A percentile compares a stretch with the other conserved stretches of the same genome.
These are phyloP conservation scores for Colletotrichum noveboracense DNA, from an alignment of 2,329 filamentous ascomycete species.

Conservation along the genomic window DNA sequence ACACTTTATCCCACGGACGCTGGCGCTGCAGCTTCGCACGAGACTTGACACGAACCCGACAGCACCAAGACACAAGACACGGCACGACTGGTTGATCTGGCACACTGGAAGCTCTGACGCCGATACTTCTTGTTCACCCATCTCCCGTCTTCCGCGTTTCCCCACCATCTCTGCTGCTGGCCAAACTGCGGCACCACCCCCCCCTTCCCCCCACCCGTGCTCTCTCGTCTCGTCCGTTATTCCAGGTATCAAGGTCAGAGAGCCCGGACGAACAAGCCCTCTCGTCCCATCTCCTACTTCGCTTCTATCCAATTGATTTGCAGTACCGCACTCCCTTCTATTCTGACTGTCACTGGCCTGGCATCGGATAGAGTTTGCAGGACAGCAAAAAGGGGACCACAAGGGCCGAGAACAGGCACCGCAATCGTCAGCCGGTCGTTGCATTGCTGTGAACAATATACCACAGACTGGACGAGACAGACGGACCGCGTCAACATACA, in stretches of 20 bases:
- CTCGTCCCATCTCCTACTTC: slow-evolving; percentile 11
- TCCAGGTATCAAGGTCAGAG: slow-evolving; percentile 9
- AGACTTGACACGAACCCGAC: background rate
- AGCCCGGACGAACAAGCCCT: slow-evolving; percentile 15
- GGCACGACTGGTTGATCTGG: background rate
- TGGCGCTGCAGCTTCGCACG: background rate
- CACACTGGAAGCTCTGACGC: background rate
- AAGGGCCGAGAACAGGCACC: background rate
- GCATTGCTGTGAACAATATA: slow-evolving; percentile 9
- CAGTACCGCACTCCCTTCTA: background rate
- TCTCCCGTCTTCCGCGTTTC: slow-evolving; percentile 5
- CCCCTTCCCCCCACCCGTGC: background rate
- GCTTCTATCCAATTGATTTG: background rate
- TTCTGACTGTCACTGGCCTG: background rate
- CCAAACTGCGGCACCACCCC: background rate
- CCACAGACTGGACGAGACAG: slow-evolving; percentile 8
- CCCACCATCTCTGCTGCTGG: slow-evolving; percentile 10
- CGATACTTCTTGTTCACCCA: slow-evolving; percentile 10
- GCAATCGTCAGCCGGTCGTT: background rate
- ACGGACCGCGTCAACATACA: background rate
- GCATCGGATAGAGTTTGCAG: slow-evolving; percentile 11
- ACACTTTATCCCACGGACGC: slow-evolving; percentile 2
- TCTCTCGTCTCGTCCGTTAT: background rate
- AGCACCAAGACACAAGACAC: background rate
- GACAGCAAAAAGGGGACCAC: background rate